phyloP scores from a whole-genome alignment of 2,329 filamentous ascomycete genomes.

The Tolypocladium endophyticum region DNA sequence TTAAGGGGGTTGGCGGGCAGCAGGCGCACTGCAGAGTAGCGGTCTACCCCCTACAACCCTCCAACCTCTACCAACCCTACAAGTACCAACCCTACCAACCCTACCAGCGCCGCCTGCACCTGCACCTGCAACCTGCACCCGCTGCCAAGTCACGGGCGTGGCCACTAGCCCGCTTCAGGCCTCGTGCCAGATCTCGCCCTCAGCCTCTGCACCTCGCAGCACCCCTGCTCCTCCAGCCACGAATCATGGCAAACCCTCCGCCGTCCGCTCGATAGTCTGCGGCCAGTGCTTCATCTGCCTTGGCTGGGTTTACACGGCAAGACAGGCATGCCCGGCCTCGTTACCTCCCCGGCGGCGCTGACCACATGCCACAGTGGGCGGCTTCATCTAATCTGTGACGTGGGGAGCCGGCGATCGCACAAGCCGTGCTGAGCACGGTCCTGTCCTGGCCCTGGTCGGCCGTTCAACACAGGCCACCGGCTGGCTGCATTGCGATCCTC shows the following conservation, averaged over 20 bases:
- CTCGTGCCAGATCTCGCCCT: neutral
- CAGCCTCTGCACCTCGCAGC: neutral
- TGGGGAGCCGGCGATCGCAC: neutral
- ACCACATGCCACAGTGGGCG: neutral
- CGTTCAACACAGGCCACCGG: neutral
- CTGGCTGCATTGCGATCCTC: neutral
- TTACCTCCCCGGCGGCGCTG: neutral
- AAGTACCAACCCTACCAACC: no score
- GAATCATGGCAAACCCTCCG: neutral
- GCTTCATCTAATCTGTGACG: neutral
- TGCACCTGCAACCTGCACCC: neutral
- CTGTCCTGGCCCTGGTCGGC: neutral
- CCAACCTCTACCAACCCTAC: no score
- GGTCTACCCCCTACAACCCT: no score
- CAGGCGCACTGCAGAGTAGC: neutral
- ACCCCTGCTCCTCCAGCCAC: neutral
- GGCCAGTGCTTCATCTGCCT: constrained; percentile 1
- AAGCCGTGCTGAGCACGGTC: neutral
- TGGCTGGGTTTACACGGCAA: neutral
- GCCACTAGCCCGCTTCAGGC: neutral
- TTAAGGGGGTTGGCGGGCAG: no score
- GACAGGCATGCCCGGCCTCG: neutral
- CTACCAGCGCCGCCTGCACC: neutral
- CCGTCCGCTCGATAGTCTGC: neutral
- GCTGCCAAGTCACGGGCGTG: neutral